phyloP scores from a whole-genome alignment of 208 protist species.

The Borovskyia barvae region DNA sequence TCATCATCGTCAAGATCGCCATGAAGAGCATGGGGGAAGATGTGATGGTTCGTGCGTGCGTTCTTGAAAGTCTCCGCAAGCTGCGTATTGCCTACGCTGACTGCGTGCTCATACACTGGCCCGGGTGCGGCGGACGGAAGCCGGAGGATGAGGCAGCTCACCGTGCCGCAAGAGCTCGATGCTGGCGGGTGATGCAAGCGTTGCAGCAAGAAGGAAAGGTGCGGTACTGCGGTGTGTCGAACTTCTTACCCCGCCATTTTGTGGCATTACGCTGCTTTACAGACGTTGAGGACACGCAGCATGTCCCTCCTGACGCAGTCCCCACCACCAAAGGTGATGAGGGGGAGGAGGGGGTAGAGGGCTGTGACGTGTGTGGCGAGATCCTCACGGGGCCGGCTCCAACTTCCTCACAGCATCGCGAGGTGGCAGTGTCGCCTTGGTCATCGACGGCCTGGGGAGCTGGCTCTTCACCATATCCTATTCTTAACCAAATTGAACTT shows the following conservation, averaged over 20 bases:
- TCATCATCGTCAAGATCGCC: conserved; percentile 78
- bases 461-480: too few relatives aligned
- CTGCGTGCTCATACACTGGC: conserved; percentile 83
- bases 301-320: neutral
- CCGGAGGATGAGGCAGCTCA: conserved; percentile 46
- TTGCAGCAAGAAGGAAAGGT: conserved; percentile 54
- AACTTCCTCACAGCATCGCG: neutral
- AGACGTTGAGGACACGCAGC: conserved; percentile 1
- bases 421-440: neutral
- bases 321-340: neutral
- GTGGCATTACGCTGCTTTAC: conserved; percentile 23
- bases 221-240: conserved; percentile 73
- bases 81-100: conserved; percentile 75
- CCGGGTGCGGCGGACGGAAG: conserved; percentile 59
- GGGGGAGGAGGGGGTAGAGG: too few relatives aligned
- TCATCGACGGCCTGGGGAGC: neutral
- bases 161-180: conserved; percentile 50
- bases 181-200: conserved; percentile 57
- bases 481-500: conserved; percentile 88
- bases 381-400: neutral
- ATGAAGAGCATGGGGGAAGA: conserved; percentile 56
- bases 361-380: neutral
- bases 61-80: conserved; percentile 53
- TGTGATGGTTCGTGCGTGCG: conserved; percentile 28
- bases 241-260: conserved; percentile 83